Conservation (phyloP, 2,329 filamentous ascomycete genomes). For the Beauveria australis region DNA sequence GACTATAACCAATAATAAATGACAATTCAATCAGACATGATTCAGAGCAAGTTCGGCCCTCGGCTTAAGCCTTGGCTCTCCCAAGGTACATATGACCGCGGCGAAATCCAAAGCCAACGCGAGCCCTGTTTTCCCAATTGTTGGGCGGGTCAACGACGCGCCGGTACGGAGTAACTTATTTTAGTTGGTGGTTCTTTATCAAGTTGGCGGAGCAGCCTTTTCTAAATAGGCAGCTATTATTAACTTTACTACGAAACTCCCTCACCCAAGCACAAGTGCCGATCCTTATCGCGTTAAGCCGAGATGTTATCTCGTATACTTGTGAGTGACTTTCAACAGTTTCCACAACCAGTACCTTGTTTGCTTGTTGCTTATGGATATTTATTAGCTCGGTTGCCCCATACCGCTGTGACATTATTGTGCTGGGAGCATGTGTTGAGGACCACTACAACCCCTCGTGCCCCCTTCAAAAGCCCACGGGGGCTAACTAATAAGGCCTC, state of each 20-base stretch:
- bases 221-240: neutral
- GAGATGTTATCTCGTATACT: neutral
- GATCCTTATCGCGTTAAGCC: conserved; percentile 9
- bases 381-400: neutral
- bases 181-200: neutral
- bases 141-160: conserved; percentile 6
- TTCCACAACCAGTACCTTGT: neutral
- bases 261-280: conserved; percentile 1
- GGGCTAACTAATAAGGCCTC: too few relatives aligned
- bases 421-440: neutral
- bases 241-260: conserved; percentile 5
- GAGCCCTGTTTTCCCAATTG: conserved; percentile 2
- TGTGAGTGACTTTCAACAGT: conserved; percentile 12
- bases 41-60: neutral
- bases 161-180: neutral
- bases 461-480: neutral
- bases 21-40: neutral
- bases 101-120: neutral
- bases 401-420: neutral
- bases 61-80: neutral
- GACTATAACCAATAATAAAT: neutral
- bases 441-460: neutral
- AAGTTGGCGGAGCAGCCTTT: neutral
- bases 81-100: neutral
- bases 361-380: neutral